Evolutionary conservation across 169 alveolate genomes (phyloP).

Genomic region (Eimeria sp.): DNA sequence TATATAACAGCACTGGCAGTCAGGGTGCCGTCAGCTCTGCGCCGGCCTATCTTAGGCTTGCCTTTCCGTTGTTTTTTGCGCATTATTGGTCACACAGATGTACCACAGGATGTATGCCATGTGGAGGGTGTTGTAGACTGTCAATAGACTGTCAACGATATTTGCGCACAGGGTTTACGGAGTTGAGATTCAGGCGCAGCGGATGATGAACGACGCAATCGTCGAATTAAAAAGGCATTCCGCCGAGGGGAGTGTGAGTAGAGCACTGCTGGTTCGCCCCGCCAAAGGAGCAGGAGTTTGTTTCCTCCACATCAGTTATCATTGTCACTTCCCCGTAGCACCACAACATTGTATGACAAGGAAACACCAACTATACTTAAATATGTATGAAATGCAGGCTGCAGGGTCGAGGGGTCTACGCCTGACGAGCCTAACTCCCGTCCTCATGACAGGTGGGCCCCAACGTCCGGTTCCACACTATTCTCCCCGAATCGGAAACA

Average conservation of each 20-base stretch:
- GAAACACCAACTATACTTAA: not conserved
- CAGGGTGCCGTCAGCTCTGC: not conserved
- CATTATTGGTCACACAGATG: not conserved
- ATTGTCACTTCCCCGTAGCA: not conserved
- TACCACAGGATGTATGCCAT: not conserved
- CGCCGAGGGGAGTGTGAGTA: conserved; percentile 19
- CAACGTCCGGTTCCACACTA: not conserved
- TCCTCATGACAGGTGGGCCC: conserved; percentile 61
- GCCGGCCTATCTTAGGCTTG: not conserved
- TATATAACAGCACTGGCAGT: not conserved
- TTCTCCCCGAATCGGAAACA: not conserved
- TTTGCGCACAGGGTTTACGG: conserved; percentile 64
- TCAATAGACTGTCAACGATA: not conserved
- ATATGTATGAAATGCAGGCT: conserved; percentile 1
- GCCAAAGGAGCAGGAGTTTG: not conserved
- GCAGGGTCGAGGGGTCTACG: not conserved
- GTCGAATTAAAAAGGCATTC: conserved; percentile 65
- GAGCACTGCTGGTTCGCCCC: not conserved
- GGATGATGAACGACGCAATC: conserved; percentile 67
- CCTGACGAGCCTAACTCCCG: conserved; percentile 36
- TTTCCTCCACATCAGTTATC: not conserved
- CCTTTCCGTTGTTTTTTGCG: not conserved
- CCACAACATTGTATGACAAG: not conserved
- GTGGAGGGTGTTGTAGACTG: not conserved
- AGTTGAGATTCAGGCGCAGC: conserved; percentile 77